Evolutionary conservation across 2,329 filamentous ascomycete genomes (phyloP).

Genomic region (Purpureocillium takamizusanense): DNA sequence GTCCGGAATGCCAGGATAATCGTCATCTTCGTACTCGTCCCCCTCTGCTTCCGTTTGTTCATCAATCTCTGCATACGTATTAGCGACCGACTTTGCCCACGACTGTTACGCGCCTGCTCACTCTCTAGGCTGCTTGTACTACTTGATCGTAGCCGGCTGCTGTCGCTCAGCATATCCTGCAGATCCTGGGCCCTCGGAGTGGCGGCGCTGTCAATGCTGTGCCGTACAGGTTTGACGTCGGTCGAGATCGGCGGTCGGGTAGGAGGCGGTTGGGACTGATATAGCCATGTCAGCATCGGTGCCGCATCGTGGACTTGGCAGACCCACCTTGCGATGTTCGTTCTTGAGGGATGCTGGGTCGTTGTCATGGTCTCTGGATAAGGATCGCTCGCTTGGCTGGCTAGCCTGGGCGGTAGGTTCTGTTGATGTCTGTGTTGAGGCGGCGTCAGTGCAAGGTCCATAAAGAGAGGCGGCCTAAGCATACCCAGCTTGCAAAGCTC

Average conservation of each 20-base stretch:
- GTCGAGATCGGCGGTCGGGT: conserved; percentile 63
- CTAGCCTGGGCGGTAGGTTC: conserved; percentile 26
- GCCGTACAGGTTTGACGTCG: conserved; percentile 56
- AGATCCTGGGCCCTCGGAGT: conserved; percentile 80
- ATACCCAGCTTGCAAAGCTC: conserved; percentile 73
- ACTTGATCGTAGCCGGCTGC: conserved; percentile 50
- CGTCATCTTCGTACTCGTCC: conserved; percentile 44
- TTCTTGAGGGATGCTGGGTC: conserved; percentile 15
- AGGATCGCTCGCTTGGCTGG: conserved; percentile 24
- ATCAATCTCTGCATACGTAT: conserved; percentile 40
- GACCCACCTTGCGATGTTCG: conserved; percentile 14
- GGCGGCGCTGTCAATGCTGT: conserved; percentile 57
- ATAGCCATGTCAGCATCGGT: background rate
- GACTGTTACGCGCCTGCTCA: no score
- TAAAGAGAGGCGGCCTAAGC: conserved; percentile 14
- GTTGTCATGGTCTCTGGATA: conserved; percentile 28
- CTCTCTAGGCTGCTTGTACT: conserved; percentile 38
- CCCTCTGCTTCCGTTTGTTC: conserved; percentile 41
- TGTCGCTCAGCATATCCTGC: conserved; percentile 58
- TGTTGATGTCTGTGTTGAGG: conserved; percentile 27
- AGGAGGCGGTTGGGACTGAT: conserved; percentile 1
- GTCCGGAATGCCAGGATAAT: conserved; percentile 30
- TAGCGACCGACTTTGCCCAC: background rate
- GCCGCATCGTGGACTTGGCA: background rate
- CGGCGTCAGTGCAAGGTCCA: background rate